Base-by-base conservation (phyloP, 306 rosid genomes). In the Oemleria cerasiformis region DNA sequence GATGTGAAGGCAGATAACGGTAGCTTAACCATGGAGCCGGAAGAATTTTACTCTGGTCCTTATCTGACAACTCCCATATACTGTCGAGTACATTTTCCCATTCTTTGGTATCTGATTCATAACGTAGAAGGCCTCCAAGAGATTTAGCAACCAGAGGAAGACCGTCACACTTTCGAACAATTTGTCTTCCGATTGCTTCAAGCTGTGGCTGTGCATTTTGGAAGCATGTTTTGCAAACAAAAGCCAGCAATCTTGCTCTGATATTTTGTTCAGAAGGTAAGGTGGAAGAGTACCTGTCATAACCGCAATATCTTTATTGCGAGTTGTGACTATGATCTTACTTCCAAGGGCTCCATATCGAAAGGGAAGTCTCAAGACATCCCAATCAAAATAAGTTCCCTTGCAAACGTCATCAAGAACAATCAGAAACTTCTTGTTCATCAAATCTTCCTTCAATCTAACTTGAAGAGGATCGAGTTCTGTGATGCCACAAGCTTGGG, bases 331-430 rank as follows among this genome's bases (percentile, higher is more conserved):
- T n/a, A 72, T 36, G 7, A 62, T 38, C 50, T 49, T 72, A 38
- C 68, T 72, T 21, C 69, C 76, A 19, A 1, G 50, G 1, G 3
- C 69, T 38, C 63, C 65, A n/a, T 16, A 55, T 55, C 8, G 7
- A 15, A 55, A 21, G 13, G 53, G 57, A 51, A 7, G 16, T 14
- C 14, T 38, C 30, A 76, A 13, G 2, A 1, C 12, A 3, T 39
- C 7, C 80, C 75, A 76, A 6, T 1, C 2, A 9, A 0, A 0
- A 53, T 34, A 69, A 25, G 60, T 12, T 20, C 61, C 80, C 30
- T 40, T 76, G 70, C 80, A 76, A 1, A 76, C 65, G 8, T 76
- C 80, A 36, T 76, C 80, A 4, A 49, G 55, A 19, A 77, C 76
- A 30, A 39, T 4, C 0, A 54, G 43, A 44, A 74, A 74, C 34